These are phyloP conservation scores for Glycine latifolia DNA, from an alignment of 306 rosid genomes.

Conservation along the genomic window DNA sequence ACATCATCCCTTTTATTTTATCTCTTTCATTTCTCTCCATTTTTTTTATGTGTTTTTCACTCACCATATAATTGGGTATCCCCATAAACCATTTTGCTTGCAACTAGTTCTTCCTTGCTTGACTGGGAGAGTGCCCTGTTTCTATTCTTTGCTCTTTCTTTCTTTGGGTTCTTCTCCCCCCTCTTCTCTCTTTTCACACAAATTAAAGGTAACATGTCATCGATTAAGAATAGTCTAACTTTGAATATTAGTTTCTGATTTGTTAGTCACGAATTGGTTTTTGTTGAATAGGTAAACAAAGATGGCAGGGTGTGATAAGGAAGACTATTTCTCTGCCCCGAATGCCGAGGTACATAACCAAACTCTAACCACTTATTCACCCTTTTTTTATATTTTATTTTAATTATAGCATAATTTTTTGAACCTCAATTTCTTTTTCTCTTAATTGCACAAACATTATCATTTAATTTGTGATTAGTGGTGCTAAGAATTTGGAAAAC, in stretches of 20 bases:
- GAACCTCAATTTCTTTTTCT: not conserved
- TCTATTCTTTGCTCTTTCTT: conserved; percentile 23
- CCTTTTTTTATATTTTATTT: not conserved
- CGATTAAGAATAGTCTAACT: not conserved
- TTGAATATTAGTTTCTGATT: not conserved
- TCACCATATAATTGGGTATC: conserved; percentile 35
- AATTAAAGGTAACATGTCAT: conserved; percentile 39
- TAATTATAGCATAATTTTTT: no score
- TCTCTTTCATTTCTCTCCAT: conserved; percentile 28
- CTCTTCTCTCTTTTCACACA: conserved; percentile 12
- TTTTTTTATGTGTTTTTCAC: not conserved
- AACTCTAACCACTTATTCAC: not conserved
- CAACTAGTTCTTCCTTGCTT: conserved; percentile 29
- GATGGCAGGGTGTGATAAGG: conserved; percentile 78
- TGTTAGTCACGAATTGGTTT: conserved; percentile 24
- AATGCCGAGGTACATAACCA: conserved; percentile 62
- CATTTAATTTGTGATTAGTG: not conserved
- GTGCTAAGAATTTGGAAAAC: not conserved
- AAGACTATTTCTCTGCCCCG: conserved; percentile 61
- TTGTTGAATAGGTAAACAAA: conserved; percentile 45
- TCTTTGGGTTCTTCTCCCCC: not conserved
- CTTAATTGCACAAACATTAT: conserved; percentile 1
- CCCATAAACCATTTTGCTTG: conserved; percentile 12
- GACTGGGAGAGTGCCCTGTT: not conserved
- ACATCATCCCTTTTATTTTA: conserved; percentile 45